Evolutionary conservation across 1,284 basidiomycete species (phyloP), one percentile per base, ranked within the genome.

Genomic region (Chiua sp.): DNA sequence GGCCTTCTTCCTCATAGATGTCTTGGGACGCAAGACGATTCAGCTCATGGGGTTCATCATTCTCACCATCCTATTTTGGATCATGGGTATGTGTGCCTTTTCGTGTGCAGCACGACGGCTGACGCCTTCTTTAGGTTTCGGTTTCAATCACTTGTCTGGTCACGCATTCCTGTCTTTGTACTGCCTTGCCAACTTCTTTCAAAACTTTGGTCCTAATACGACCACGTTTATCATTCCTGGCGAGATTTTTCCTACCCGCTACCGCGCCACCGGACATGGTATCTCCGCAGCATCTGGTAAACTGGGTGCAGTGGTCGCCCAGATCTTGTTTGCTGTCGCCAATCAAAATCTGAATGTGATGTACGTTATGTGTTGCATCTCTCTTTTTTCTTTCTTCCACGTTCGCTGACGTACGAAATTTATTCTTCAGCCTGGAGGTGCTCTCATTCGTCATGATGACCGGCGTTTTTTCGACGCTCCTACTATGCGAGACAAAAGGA

Each of bases 221-320:
- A 91, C 88, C 4, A 91, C 90, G 26, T 91, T 80, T 65, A 66
- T 91, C 63, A 75, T 90, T 52, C 90, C 90, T 47, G 87, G 84
- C 7, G 88, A 92, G 71, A 81, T 80, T 37, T 91, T 91, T 83
- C 88, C 90, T 8, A 90, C 90, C 7, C 82, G 88, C 44, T 88
- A 88, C 76, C 80, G 88, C 51, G 82, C 84, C 3, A 89, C 88
- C 13, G 86, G 82, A 10, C 85, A 88, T 72, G 88, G 88, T 62
- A 86, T 91, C 68, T 84, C 83, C 4, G 88, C 88, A 22, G 87
- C 87, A 3, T 80, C 78, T 28, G 87, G 87, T 30, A 91, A 91
- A 75, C 75, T 88, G 51, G 88, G 88, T 33, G 88, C 88, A 32
- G 84, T 90, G 67, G 72, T 90, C 46, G 82, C 87, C 7, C 87